phyloP scores from a whole-genome alignment of 257 asterid genomes.

The Fraxinus cuspidata region DNA sequence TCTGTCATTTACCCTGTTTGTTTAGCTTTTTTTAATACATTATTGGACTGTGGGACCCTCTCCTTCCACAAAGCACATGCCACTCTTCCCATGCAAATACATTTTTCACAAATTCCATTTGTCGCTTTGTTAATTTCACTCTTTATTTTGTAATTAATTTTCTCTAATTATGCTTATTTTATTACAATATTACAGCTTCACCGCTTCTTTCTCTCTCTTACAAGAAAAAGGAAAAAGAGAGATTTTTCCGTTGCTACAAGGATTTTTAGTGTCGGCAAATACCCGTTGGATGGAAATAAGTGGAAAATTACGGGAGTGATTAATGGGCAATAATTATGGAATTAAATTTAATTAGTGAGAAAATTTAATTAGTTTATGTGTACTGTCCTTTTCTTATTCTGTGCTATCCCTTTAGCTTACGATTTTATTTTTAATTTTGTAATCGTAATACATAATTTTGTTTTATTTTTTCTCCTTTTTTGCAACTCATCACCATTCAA shows the following conservation, averaged over 20 bases:
- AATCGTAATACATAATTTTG: slow-evolving; percentile 11
- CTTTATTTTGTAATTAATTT: slow-evolving; percentile 29
- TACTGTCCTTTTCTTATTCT: slow-evolving; percentile 55
- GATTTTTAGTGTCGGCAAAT: slow-evolving; percentile 74
- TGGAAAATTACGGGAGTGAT: slow-evolving; percentile 41
- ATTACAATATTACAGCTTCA: slow-evolving; percentile 21
- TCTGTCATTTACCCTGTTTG: too few species aligned
- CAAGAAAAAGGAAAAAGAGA: background rate
- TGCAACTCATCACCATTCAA: slow-evolving; percentile 72
- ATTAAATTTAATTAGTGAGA: slow-evolving; percentile 24
- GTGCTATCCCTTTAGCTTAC: slow-evolving; percentile 76
- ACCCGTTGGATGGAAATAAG: slow-evolving; percentile 38
- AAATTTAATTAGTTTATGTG: slow-evolving; percentile 27
- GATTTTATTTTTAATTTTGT: slow-evolving; percentile 23
- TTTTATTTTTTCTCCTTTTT: slow-evolving; percentile 46
- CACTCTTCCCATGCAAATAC: slow-evolving; percentile 45
- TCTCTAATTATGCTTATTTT: slow-evolving; percentile 28
- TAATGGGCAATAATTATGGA: slow-evolving; percentile 44
- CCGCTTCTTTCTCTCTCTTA: background rate
- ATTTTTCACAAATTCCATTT: slow-evolving; percentile 33
- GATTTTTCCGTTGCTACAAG: slow-evolving; percentile 33
- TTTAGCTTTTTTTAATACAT: too few species aligned
- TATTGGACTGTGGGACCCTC: slow-evolving; percentile 64
- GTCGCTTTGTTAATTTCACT: slow-evolving; percentile 34
- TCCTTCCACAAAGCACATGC: slow-evolving; percentile 66